These are phyloP conservation scores for Collybia nuda DNA, from an alignment of 768 basidiomycete species.

Conservation along the genomic window DNA sequence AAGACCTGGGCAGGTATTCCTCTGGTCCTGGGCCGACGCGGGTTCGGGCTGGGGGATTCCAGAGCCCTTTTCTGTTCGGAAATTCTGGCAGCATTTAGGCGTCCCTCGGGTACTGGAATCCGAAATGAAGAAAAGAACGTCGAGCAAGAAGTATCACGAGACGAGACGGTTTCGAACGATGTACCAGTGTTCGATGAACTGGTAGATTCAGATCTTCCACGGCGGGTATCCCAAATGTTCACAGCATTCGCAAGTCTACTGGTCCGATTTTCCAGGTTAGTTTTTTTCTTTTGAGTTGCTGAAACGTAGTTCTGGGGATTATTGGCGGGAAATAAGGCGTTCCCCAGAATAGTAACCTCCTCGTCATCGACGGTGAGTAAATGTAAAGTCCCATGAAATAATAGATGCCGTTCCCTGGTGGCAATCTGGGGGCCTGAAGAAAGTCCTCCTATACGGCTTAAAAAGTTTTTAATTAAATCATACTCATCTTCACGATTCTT, in stretches of 20 bases:
- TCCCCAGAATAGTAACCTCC: conserved; percentile 13
- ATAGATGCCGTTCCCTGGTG: conserved; percentile 69
- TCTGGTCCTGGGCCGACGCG: conserved; percentile 1
- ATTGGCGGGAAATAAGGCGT: conserved; percentile 1
- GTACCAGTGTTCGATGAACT: conserved; percentile 22
- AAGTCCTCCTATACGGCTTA: conserved; percentile 59
- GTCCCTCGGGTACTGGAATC: conserved; percentile 8
- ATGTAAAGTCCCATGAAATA: conserved; percentile 63
- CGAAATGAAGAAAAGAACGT: conserved; percentile 15
- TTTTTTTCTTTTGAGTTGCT: conserved; percentile 7
- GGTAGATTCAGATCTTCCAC: conserved; percentile 41
- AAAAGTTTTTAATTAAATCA: conserved; percentile 63
- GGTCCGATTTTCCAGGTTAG: conserved; percentile 19
- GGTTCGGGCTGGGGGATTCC: conserved; percentile 8
- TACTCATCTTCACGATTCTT: conserved; percentile 87
- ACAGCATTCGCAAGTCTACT: conserved; percentile 40
- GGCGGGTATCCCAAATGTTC: conserved; percentile 39
- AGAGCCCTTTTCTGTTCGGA: conserved; percentile 5
- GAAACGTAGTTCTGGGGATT: conserved; percentile 1
- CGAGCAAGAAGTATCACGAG: conserved; percentile 8
- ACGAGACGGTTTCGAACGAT: conserved; percentile 18
- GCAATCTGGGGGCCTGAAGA: conserved; percentile 56
- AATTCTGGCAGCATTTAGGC: background rate
- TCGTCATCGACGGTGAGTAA: conserved; percentile 37
- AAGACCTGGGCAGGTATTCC: conserved; percentile 31